These are phyloP conservation scores for Mesotaenium endlicherianum DNA, from an alignment of 139 green algal species.

Conservation along the genomic window DNA sequence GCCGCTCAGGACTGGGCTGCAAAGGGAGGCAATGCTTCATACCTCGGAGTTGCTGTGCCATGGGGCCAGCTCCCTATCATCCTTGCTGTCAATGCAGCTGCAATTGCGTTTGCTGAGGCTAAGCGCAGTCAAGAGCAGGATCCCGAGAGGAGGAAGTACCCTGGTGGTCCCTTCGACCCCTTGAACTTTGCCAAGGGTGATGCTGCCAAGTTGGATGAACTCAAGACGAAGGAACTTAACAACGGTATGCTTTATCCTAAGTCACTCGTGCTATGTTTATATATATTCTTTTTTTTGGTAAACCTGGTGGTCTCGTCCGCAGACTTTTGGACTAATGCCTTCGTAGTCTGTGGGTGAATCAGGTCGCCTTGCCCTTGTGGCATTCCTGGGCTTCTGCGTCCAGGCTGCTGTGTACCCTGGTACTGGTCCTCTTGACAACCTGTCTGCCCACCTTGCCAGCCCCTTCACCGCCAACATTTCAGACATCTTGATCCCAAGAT, in stretches of 20 bases:
- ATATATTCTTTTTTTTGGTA: neutral
- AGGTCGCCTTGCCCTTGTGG: constrained; percentile 46
- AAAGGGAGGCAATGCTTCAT: constrained; percentile 27
- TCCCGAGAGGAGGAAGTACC: constrained; percentile 39
- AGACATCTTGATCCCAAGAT: constrained; percentile 56
- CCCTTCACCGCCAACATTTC: constrained; percentile 85
- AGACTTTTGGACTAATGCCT: neutral
- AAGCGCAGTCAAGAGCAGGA: constrained; percentile 35
- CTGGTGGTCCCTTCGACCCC: constrained; percentile 55
- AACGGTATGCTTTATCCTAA: constrained; percentile 19
- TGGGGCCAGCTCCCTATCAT: constrained; percentile 44
- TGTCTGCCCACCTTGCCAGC: constrained; percentile 66
- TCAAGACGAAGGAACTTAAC: constrained; percentile 44
- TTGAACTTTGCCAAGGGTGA: constrained; percentile 33
- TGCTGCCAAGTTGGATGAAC: constrained; percentile 30
- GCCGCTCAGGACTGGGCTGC: constrained; percentile 35
- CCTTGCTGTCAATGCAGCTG: constrained; percentile 1
- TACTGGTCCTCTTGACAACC: constrained; percentile 60
- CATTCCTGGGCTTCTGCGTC: constrained; percentile 38
- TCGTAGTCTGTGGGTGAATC: neutral
- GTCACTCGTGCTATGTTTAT: constrained; percentile 15
- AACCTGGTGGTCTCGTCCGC: neutral
- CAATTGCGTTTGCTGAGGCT: constrained; percentile 28
- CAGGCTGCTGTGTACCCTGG: constrained; percentile 36
- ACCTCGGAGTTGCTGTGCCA: constrained; percentile 27